These are phyloP conservation scores for Keithomyces neogunnii DNA, from an alignment of 2,329 filamentous ascomycete species.

Conservation along the genomic window DNA sequence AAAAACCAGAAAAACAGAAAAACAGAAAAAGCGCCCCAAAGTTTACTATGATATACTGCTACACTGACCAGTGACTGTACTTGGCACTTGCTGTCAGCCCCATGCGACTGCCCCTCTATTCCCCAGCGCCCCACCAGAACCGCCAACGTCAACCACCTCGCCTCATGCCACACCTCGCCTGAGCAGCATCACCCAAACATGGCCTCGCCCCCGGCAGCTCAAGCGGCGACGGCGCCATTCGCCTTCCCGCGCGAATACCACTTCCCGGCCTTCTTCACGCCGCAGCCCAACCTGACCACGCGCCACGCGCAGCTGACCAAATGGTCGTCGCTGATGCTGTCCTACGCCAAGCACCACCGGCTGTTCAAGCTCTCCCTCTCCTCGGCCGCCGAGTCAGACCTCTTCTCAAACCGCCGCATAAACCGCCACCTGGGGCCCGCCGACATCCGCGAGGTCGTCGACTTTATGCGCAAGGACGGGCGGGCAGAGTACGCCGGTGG, in stretches of 20 bases:
- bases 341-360: slow-evolving; percentile 72
- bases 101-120: no score
- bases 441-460: slow-evolving; percentile 50
- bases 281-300: slow-evolving; percentile 65
- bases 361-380: slow-evolving; percentile 66
- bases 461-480: slow-evolving; percentile 50
- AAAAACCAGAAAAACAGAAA: no score
- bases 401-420: slow-evolving; percentile 51
- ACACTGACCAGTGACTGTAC: no score
- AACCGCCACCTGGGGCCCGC: slow-evolving; percentile 39
- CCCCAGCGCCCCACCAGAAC: no score
- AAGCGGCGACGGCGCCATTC: slow-evolving; percentile 29
- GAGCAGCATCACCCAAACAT: slow-evolving; percentile 44
- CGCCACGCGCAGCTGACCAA: slow-evolving; percentile 69
- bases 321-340: slow-evolving; percentile 78
- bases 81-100: no score
- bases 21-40: no score
- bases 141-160: background rate
- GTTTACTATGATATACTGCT: no score
- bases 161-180: background rate
- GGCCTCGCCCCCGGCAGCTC: slow-evolving; percentile 56
- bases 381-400: slow-evolving; percentile 40
- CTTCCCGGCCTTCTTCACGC: slow-evolving; percentile 82
- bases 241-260: slow-evolving; percentile 56
- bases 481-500: slow-evolving; percentile 55